A percentile compares a stretch with the other conserved stretches of the same genome.
Evolutionary conservation across 2,329 filamentous ascomycete species (phyloP).

Genomic region (Scytalidium sp.): DNA sequence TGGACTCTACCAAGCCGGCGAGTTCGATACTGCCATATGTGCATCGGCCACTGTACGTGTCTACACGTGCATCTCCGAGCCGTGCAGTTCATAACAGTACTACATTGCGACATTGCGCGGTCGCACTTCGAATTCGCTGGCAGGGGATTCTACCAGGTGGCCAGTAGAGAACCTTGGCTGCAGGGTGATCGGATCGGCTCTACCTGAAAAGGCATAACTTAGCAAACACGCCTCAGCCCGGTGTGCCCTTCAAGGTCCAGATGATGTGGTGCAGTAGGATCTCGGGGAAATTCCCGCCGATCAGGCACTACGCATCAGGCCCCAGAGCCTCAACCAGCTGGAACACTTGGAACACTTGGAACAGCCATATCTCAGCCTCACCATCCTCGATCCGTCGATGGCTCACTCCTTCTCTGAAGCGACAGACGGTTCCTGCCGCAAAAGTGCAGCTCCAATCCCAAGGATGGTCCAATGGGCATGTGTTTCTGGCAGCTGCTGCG

Average conservation of each 20-base stretch:
- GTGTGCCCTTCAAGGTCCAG: neutral
- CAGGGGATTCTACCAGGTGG: too few species aligned
- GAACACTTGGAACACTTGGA: neutral
- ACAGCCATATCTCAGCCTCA: too few species aligned
- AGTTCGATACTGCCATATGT: too few species aligned
- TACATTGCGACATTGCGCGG: too few species aligned
- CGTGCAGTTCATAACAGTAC: too few species aligned
- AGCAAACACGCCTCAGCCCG: neutral
- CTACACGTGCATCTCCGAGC: too few species aligned
- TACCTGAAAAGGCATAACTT: neutral
- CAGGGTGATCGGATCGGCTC: too few species aligned
- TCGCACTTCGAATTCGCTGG: too few species aligned
- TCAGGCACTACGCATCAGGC: neutral
- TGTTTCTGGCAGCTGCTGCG: slow-evolving; percentile 19
- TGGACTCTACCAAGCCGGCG: too few species aligned
- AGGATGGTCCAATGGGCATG: slow-evolving; percentile 20
- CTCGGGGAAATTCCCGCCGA: neutral
- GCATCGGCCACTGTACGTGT: too few species aligned
- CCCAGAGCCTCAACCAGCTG: neutral
- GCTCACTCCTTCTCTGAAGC: neutral
- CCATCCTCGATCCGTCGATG: neutral
- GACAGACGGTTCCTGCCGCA: too few species aligned
- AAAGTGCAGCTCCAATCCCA: neutral
- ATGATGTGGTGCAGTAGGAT: neutral
- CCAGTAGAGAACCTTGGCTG: too few species aligned